Evolutionary conservation across 305 asterid genomes (phyloP), one percentile per base, ranked within the genome.

Genomic region (Rubia balearica): DNA sequence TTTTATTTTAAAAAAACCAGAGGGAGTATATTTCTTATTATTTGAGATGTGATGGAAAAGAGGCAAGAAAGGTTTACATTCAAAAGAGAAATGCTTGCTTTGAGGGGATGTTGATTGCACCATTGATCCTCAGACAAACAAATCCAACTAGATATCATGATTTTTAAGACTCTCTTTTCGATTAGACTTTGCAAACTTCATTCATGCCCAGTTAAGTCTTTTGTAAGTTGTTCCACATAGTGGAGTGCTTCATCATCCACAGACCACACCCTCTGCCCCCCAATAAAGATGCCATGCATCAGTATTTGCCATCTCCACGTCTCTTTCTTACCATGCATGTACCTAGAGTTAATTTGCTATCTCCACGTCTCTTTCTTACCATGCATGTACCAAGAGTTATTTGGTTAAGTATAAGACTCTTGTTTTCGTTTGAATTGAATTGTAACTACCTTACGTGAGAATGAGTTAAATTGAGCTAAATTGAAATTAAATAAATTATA

Each of bases 131-230:
- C 49, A 53, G 78, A 69, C 78, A 74, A 69, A 53, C 21, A 69
- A 74, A 74, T 74, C 78, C 9, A 49, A 13, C 38, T n/a, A 51
- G 66, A 69, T 40, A 21, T 61, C 17, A 56, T 69, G 13, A 36
- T 38, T 17, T 68, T 13, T 3, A 16, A 7, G 46, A 43, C 22
- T 51, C 27, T 41, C 14, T 69, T n/a, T 33, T 36, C 48, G 74
- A 74, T 74, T 74, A 24, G 78, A 74, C 74, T 22, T 24, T 48
- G 65, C 36, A 68, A 67, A 56, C 60, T 36, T 41, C 61, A 60
- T 12, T 40, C 49, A 61, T 61, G 63, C 63, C 68, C 68, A 3
- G 27, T 38, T 22, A 57, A 14, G n/a, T 30, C 60, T 24, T 24
- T 68, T 61, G 19, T 61, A 61, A 13, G 55, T 46, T 48, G 64